phyloP scores from a whole-genome alignment of 1,284 basidiomycete species.

The Ustilago hordei region DNA sequence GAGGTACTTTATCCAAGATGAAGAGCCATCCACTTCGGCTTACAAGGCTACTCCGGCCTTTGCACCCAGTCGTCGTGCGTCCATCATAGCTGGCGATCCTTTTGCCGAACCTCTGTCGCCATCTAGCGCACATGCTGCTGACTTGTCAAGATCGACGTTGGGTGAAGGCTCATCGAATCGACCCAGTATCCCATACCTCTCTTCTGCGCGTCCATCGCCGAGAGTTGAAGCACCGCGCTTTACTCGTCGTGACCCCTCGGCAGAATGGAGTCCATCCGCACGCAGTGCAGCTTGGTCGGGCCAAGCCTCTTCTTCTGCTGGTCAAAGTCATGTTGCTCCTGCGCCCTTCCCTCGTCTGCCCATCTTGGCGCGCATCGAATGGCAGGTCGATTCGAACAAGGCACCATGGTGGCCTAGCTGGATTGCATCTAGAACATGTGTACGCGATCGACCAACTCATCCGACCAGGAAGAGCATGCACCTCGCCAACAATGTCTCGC shows the following conservation, averaged over 20 bases:
- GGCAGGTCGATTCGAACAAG: constrained; percentile 60
- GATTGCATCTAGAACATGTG: constrained; percentile 17
- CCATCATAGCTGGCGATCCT: constrained; percentile 9
- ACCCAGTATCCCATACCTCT: constrained; percentile 26
- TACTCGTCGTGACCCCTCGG: constrained; percentile 19
- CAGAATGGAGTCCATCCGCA: constrained; percentile 35
- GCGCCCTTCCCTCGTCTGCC: constrained; percentile 47
- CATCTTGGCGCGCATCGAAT: constrained; percentile 65
- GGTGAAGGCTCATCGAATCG: constrained; percentile 24
- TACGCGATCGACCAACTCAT: constrained; percentile 3
- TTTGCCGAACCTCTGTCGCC: constrained; percentile 17
- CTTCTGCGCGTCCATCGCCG: constrained; percentile 26
- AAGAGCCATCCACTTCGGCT: constrained; percentile 13
- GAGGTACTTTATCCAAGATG: constrained; percentile 59
- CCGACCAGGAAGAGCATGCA: constrained; percentile 28
- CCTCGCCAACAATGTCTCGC: constrained; percentile 11
- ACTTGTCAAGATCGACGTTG: constrained; percentile 26
- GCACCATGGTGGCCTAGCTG: constrained; percentile 64
- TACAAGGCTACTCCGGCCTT: constrained; percentile 15
- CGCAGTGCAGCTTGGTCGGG: constrained; percentile 32
- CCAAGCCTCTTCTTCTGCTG: constrained; percentile 19
- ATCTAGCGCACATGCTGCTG: constrained; percentile 13
- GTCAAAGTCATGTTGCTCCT: not conserved
- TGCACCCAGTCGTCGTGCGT: constrained; percentile 25
- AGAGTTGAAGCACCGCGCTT: constrained; percentile 21